Evolutionary conservation across 2,329 filamentous ascomycete species (phyloP), one percentile per base, ranked within the genome.

Genomic region (Rhynchosporium secalis): DNA sequence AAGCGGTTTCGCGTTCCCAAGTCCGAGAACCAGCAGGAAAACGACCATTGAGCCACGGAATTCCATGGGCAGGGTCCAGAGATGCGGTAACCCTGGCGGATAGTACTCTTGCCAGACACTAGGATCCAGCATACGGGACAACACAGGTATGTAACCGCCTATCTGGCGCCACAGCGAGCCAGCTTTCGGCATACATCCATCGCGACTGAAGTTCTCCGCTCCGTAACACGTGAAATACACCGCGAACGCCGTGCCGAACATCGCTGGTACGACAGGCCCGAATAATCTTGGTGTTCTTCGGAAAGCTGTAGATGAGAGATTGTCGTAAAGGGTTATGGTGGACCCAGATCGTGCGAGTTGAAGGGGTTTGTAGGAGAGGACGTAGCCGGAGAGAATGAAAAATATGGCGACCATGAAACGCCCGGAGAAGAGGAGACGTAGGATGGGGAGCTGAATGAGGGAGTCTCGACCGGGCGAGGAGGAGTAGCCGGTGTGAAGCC

Each of bases 321-420:
- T 73, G 3, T 72, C 68, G 62, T 74, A 74, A 60, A 75, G 75
- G 9, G 70, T 69, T 20, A 71, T 72, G 40, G 70, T 66, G 76
- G 73, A 3, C 80, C 70, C 2, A 73, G 72, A 31, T 15, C 62
- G 58, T 1, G 62, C 49, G 10, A 61, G 40, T 43, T 72, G 70
- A 28, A 80, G 69, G 1, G 78, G 75, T 56, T 76, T 76, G 65
- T 74, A 73, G 3, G 77, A 76, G 41, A 81, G 73, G 0, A 75
- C 77, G 63, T 79, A 80, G 38, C 79, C 79, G 1, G 78, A 80
- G 40, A 81, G 76, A 64, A 80, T 74, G 69, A 80, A 81, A 70
- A 81, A 80, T 57, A 80, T 74, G 66, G 78, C 75, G 4, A 81
- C 78, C 76, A 78, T 78, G 31, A 77, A 76, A 8, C 75, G 74